Evolutionary conservation across 176 grass and related monocot species (phyloP).

Genomic region (Carex myosuroides): DNA sequence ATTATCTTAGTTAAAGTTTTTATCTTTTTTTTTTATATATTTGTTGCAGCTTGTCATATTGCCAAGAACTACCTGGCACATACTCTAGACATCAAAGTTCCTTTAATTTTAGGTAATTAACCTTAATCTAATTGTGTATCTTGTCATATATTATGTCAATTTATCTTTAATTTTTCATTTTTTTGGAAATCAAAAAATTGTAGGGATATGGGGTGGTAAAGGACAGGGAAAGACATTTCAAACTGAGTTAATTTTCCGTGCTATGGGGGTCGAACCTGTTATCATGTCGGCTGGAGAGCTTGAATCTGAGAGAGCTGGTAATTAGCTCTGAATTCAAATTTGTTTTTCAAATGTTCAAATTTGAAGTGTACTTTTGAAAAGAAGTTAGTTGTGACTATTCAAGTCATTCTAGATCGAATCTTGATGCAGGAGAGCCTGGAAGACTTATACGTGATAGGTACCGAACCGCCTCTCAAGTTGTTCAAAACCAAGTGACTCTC

Average conservation of each 20-base stretch:
- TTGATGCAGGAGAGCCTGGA: slow-evolving; percentile 74
- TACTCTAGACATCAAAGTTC: slow-evolving; percentile 65
- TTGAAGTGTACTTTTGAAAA: background rate
- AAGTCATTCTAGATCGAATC: background rate
- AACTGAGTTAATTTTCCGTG: slow-evolving; percentile 90
- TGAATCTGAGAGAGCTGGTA: slow-evolving; percentile 85
- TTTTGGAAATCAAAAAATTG: slow-evolving; percentile 17
- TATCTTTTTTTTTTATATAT: slow-evolving; percentile 21
- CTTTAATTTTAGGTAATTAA: slow-evolving; percentile 71
- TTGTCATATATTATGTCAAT: background rate
- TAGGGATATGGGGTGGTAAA: slow-evolving; percentile 95
- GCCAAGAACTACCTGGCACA: slow-evolving; percentile 84
- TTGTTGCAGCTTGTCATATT: slow-evolving; percentile 70
- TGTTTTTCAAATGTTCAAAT: background rate
- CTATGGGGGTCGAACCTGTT: slow-evolving; percentile 80
- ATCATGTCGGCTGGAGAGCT: slow-evolving; percentile 97
- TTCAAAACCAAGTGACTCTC: slow-evolving; percentile 86
- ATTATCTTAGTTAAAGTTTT: slow-evolving; percentile 6
- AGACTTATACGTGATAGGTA: slow-evolving; percentile 83
- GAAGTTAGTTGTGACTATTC: background rate
- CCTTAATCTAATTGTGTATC: slow-evolving; percentile 8
- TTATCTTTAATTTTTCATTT: slow-evolving; percentile 6
- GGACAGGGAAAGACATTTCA: slow-evolving; percentile 97
- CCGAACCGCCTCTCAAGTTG: slow-evolving; percentile 85
- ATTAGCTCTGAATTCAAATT: slow-evolving; percentile 2